Evolutionary conservation across 352 stramenopile species (phyloP).

Genomic region (Phytophthora syringae): DNA sequence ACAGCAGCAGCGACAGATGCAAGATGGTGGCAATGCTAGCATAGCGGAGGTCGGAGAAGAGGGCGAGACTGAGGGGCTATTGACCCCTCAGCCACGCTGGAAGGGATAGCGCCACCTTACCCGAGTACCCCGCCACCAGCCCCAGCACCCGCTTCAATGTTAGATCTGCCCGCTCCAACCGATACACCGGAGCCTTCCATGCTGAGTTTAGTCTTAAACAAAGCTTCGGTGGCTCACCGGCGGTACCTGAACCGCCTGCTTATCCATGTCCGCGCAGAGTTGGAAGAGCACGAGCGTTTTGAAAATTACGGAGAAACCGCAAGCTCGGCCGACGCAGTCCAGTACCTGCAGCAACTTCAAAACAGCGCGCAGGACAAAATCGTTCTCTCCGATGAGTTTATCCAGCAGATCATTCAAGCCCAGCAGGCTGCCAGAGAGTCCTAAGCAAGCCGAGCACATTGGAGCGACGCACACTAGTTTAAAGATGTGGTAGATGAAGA

Average conservation of each 20-base stretch:
- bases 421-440: conserved; percentile 83
- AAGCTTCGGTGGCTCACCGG: conserved; percentile 69
- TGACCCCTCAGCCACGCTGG: conserved; percentile 21
- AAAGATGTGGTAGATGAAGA: conserved; percentile 8
- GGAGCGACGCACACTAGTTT: conserved; percentile 4
- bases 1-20: conserved; percentile 45
- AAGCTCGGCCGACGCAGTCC: conserved; percentile 83
- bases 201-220: conserved; percentile 66
- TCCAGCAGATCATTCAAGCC: conserved; percentile 85
- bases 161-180: conserved; percentile 19
- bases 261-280: conserved; percentile 66
- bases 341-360: conserved; percentile 88
- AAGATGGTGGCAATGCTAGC: conserved; percentile 30
- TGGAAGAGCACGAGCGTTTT: conserved; percentile 83
- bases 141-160: conserved; percentile 20
- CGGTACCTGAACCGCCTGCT: conserved; percentile 77
- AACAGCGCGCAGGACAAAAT: conserved; percentile 89
- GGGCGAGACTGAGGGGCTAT: conserved; percentile 29
- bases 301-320: conserved; percentile 75
- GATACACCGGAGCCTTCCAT: conserved; percentile 58
- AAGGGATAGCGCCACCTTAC: conserved; percentile 24
- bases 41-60: conserved; percentile 40
- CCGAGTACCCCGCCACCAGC: conserved; percentile 33
- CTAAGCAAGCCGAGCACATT: conserved; percentile 42
- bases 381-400: conserved; percentile 85